Evolutionary conservation across 495 filamentous ascomycete species (phyloP).

Genomic region (Podospora anserina): DNA sequence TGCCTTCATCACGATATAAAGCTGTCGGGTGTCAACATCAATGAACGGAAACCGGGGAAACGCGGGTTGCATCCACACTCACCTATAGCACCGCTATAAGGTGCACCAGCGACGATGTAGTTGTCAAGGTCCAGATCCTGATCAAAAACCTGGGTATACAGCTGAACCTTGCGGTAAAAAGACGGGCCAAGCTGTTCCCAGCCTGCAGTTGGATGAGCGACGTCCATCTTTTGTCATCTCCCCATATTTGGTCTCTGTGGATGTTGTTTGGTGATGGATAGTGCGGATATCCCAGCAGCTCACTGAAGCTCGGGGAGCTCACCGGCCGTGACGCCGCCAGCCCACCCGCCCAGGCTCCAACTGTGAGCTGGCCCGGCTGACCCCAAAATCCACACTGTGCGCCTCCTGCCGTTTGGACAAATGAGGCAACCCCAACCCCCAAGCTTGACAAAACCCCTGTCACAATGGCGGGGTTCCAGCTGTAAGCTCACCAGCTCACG

Average conservation of each 20-base stretch:
- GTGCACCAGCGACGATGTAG: slow-evolving; percentile 86
- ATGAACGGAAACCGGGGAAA: slow-evolving; percentile 9
- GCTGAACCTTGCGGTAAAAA: slow-evolving; percentile 89
- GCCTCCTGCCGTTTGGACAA: neutral
- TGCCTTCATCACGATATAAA: slow-evolving; percentile 81
- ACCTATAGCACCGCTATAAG: slow-evolving; percentile 94
- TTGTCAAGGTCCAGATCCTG: slow-evolving; percentile 91
- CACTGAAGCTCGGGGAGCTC: neutral
- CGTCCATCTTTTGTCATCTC: slow-evolving; percentile 46
- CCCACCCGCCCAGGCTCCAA: neutral
- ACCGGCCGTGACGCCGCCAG: neutral
- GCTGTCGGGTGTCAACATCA: slow-evolving; percentile 50
- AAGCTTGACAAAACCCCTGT: neutral
- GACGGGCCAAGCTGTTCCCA: slow-evolving; percentile 90
- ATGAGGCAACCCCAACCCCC: neutral
- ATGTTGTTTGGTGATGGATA: neutral
- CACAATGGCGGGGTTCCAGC: neutral
- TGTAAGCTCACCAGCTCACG: neutral
- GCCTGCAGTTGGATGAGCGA: slow-evolving; percentile 71
- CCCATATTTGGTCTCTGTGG: slow-evolving; percentile 22
- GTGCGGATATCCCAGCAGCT: neutral
- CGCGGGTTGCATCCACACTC: slow-evolving; percentile 37
- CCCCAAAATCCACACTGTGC: slow-evolving; percentile 5
- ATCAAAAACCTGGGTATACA: slow-evolving; percentile 90
- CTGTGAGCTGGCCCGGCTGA: neutral